Evolutionary conservation across 202 grass and related monocot genomes (phyloP), one percentile per base, ranked within the genome.

Genomic region (Setaria viridis): DNA sequence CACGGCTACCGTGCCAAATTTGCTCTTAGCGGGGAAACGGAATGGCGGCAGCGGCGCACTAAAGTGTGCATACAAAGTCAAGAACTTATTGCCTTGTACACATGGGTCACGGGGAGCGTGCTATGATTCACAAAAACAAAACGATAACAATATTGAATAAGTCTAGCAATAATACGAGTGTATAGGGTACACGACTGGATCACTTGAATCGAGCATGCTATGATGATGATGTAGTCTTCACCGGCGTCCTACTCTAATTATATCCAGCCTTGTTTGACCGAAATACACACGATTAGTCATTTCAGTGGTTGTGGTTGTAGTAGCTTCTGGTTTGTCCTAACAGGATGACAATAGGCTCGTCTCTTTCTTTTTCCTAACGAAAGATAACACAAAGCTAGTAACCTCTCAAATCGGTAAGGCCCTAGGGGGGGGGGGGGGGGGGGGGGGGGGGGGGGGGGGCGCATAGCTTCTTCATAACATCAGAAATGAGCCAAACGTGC

Each of bases 21-120:
- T 55, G 30, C 30, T 37, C 8, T 55, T 20, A 55, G 72, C 49
- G 35, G 30, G 30, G 30, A 11, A 74, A 55, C 9, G 71, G 48
- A 74, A 54, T 19, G 71, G 71, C 71, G 15, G 72, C 48, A 35
- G 72, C 72, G 30, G 49, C 49, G 72, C 72, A 55, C 72, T 54
- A 11, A 4, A 9, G 16, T 20, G 16, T 12, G 49, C 32, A 29
- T 6, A n/a, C 16, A 35, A 75, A 55, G 72, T 56, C 49, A 75
- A 56, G 32, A 75, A 15, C 71, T 34, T 5, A 0, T 6, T 20
- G 32, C 49, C 49, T n/a, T 39, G 50, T 75, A 56, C 72, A 56
- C 72, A 75, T 17, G 63, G 16, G 1, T 10, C 48, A 34, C 16
- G 2, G 7, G 47, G 47, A 0, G 0, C 70, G 32, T 0, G 47